Evolutionary conservation across 2,329 filamentous ascomycete species (phyloP), one percentile per base, ranked within the genome.

Genomic region (Aureobasidium sp.): DNA sequence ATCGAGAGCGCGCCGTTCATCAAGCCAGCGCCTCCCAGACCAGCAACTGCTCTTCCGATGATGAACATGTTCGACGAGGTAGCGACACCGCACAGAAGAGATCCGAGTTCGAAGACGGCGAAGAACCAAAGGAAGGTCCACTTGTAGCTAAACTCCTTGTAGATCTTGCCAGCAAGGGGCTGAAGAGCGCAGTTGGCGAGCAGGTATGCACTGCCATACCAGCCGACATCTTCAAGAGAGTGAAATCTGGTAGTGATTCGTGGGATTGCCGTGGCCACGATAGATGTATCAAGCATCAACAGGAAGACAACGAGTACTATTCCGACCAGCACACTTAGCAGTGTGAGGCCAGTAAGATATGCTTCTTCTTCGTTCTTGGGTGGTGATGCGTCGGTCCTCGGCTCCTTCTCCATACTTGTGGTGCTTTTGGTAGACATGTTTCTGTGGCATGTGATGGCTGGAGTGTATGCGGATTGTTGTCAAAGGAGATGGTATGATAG

Each of bases 151-250:
- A 84, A 84, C 70, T 81, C 82, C 56, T 82, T 85, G 8, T 84
- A 88, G 1, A 87, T 83, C 72, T 81, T 81, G 29, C 78, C 81
- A 45, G 76, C 81, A 1, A 76, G 76, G 5, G 78, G 78, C 62
- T 80, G 78, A 0, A 69, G 51, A 27, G 74, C 69, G 41, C 73
- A 75, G 7, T 72, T 78, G 3, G 77, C 70, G 66, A 82, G 70
- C 63, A 78, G 73, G 67, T 78, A 81, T 1, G 75, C 72, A 48
- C 14, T 17, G 17, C 8, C 45, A 2, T 73, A 73, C 76, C 77
- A 79, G 17, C 70, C 70, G 3, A 77, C 72, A 22, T 78, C 71
- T 29, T 74, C 66, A 0, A 78, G 68, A 20, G 68, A 70, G 55
- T 76, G 62, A 66, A 79, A 79, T 15, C 77, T 70, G 55, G 74